Evolutionary conservation across 2,329 filamentous ascomycete genomes (phyloP).

Genomic region (Fusarium nematophilum): DNA sequence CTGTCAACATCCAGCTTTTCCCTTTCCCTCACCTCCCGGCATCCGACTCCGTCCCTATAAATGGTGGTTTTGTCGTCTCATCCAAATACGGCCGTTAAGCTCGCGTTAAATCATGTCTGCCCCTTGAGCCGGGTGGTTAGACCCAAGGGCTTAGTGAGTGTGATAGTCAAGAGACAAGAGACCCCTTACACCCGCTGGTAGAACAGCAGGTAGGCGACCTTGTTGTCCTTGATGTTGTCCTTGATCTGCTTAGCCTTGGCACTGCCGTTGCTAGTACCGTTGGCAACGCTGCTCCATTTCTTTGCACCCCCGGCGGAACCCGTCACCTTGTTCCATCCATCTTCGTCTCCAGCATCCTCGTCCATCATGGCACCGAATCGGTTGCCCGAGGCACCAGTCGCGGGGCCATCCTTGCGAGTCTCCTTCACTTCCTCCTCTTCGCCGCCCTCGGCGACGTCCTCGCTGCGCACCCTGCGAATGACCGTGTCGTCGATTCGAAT

Average conservation of each 20-base stretch:
- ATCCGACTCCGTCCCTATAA: conserved; percentile 41
- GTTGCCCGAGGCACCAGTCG: conserved; percentile 66
- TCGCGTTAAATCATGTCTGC: conserved; percentile 38
- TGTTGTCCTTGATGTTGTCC: conserved; percentile 86
- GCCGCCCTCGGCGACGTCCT: conserved; percentile 89
- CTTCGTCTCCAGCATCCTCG: conserved; percentile 73
- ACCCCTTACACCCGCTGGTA: conserved; percentile 78
- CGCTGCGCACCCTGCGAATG: conserved; percentile 83
- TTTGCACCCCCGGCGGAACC: conserved; percentile 73
- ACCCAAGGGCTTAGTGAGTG: conserved; percentile 31
- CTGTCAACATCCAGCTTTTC: conserved; percentile 32
- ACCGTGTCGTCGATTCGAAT: conserved; percentile 94
- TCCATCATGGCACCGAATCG: conserved; percentile 79
- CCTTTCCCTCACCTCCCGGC: conserved; percentile 35
- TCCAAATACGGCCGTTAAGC: conserved; percentile 43
- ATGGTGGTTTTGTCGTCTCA: conserved; percentile 40
- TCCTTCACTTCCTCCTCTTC: conserved; percentile 81
- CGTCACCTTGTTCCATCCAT: conserved; percentile 86
- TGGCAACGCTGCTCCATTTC: conserved; percentile 74
- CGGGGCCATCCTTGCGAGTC: conserved; percentile 38
- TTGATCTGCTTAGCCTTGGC: conserved; percentile 68
- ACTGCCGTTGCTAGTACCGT: conserved; percentile 68
- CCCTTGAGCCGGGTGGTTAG: conserved; percentile 26
- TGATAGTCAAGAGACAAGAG: conserved; percentile 15
- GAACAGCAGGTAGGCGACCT: conserved; percentile 96